phyloP scores from a whole-genome alignment of 768 basidiomycete species.

The Gymnopilus dilepis region DNA sequence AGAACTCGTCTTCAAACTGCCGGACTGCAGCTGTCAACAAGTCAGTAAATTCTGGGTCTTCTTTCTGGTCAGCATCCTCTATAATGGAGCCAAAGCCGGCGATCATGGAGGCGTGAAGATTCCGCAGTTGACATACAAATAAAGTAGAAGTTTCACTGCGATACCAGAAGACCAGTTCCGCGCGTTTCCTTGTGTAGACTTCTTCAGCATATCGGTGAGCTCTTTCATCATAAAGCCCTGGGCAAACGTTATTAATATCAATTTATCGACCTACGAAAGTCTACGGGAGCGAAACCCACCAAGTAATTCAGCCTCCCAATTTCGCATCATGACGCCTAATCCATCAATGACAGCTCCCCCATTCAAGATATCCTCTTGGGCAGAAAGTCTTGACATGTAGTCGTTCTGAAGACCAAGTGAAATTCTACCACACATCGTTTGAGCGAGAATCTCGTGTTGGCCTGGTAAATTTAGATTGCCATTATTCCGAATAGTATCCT shows the following conservation, averaged over 20 bases:
- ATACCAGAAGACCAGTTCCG: background rate
- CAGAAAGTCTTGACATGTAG: background rate
- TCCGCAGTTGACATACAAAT: background rate
- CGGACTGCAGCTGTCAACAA: background rate
- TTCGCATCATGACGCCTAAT: background rate
- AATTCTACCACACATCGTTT: constrained; percentile 11
- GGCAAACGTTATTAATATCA: background rate
- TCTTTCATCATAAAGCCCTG: background rate
- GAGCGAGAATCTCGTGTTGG: constrained; percentile 16
- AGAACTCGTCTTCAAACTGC: background rate
- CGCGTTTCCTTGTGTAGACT: background rate
- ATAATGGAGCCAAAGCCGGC: background rate
- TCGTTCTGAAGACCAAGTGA: background rate
- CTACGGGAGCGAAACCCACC: background rate
- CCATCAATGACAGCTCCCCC: background rate
- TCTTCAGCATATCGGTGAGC: background rate
- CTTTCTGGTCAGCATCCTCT: background rate
- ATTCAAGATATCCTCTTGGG: background rate
- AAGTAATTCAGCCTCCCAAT: background rate
- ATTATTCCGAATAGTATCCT: background rate
- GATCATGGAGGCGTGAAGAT: background rate
- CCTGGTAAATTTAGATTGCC: constrained; percentile 13
- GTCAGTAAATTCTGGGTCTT: background rate
- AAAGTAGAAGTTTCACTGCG: background rate
- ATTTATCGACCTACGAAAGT: background rate